Evolutionary conservation across 2,329 filamentous ascomycete genomes (phyloP), one percentile per base, ranked within the genome.

Genomic region (Beauveria sp.): DNA sequence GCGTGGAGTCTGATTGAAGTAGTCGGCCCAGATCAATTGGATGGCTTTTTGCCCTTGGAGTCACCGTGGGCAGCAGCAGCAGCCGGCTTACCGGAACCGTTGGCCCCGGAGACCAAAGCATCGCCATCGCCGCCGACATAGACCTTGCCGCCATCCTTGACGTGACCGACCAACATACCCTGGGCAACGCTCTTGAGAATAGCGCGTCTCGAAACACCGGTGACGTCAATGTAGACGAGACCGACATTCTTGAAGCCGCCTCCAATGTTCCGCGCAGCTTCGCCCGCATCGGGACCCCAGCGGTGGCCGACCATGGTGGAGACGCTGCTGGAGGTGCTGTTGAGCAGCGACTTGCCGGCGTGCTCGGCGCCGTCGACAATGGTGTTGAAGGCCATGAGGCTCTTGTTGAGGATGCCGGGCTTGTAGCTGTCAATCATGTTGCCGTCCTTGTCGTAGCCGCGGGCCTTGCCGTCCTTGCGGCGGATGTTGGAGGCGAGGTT

Each of bases 211-310:
- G 90, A 96, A 1, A 99, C 94, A 41, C 94, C 94, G 0, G 92
- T 89, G 1, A 96, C 93, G 68, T 99, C 94, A 63, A 99, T 96
- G 71, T 99, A 99, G 37, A 99, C 94, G 30, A 99, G 80, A 6
- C 92, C 94, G 8, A 97, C 94, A 66, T 97, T 99, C 80, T 94
- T 96, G 69, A 97, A 87, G 26, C 92, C 93, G 5, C 91, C 88
- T 1, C 91, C 90, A 22, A 99, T 75, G 58, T 90, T 81, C 47
- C 81, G 81, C 2, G 91, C 88, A 18, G 97, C 80, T 41, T 87
- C 81, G 18, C 92, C 91, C 0, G 94, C 94, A 74, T 99, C 91
- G 1, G 83, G 71, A 5, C 94, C 94, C 78, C 92, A 99, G 64
- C 86, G 87, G 74, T 97, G 94, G n/a, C 87, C 84, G 3, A 97